Evolutionary conservation across 768 basidiomycete genomes (phyloP), one percentile per base, ranked within the genome.

Genomic region (Calocybe cyanea): DNA sequence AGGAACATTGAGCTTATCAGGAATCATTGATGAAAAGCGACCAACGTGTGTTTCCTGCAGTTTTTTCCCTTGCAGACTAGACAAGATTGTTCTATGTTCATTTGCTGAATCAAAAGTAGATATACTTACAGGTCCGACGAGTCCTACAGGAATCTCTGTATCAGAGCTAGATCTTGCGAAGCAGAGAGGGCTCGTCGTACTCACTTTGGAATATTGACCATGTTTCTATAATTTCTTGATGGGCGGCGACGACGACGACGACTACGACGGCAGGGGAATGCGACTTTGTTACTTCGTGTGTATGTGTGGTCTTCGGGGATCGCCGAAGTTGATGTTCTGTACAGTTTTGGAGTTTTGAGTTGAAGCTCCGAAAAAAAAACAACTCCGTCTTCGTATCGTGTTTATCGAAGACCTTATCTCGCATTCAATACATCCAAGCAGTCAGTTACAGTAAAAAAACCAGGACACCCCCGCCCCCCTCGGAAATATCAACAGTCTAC

Each of bases 21-120:
- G 31, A n/a, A n/a, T n/a, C n/a, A n/a, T 14, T 1, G 25, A 28
- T 21, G 41, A 15, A 35, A 36, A 7, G n/a, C 38, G 31, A 73
- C 89, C 45, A 74, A 92, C 88, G 92, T 95, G 81, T 96, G 93
- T 73, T 96, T 96, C 74, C 77, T 86, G 89, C 93, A 96, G 60
- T 81, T 71, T 75, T 93, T 95, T 70, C 92, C 91, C 78, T 93
- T 93, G 90, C 93, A 95, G 72, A 77, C 90, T 91, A 36, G 28
- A 46, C 52, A 18, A 25, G 18, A 46, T 39, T 24, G 35, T 19
- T 45, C n/a, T 35, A 6, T 43, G 32, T 48, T 48, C 35, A 19
- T 19, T 52, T 19, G 39, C 46, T 48, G 39, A 41, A 35, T 38
- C 17, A 18, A 21, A 28, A 25, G 44, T n/a, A 43, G 31, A 20